Evolutionary conservation across 768 basidiomycete genomes (phyloP).

Genomic region (Terana coerulea): DNA sequence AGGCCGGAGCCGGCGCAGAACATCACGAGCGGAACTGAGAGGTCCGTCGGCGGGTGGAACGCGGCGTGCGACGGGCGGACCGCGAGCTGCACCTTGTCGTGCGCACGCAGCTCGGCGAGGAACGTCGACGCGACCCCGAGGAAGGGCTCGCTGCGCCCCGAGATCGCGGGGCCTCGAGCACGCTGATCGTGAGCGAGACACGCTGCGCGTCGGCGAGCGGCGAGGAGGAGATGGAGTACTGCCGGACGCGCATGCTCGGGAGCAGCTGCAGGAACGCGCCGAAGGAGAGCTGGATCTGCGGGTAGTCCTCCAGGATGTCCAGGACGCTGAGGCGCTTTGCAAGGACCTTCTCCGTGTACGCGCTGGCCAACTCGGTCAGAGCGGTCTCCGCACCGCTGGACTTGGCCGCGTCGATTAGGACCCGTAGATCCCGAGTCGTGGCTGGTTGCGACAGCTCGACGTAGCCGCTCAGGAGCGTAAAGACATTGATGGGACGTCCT

Average conservation of each 20-base stretch:
- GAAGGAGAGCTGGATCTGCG: conserved; percentile 33
- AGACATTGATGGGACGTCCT: conserved; percentile 33
- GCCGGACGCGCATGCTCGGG: conserved; percentile 45
- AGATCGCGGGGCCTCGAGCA: conserved; percentile 34
- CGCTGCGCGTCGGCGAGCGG: conserved; percentile 40
- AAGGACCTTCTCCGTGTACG: conserved; percentile 32
- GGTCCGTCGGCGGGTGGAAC: conserved; percentile 42
- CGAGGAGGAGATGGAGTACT: conserved; percentile 51
- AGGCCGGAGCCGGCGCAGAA: conserved; percentile 45
- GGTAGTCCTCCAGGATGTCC: conserved; percentile 36
- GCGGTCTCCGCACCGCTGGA: conserved; percentile 21
- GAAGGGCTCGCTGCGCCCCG: conserved; percentile 31
- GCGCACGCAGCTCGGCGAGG: conserved; percentile 34
- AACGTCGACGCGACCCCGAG: conserved; percentile 44
- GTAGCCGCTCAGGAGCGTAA: conserved; percentile 39
- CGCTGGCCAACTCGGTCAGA: conserved; percentile 25
- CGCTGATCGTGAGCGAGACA: conserved; percentile 42
- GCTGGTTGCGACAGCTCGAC: conserved; percentile 46
- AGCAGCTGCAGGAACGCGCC: conserved; percentile 35
- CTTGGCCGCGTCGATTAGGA: conserved; percentile 26
- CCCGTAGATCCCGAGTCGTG: conserved; percentile 36
- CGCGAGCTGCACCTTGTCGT: conserved; percentile 38
- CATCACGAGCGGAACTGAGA: conserved; percentile 38
- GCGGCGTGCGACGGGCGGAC: conserved; percentile 33
- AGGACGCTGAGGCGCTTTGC: conserved; percentile 38